Conservation (phyloP, 805 yeast species). For the Diddensiella transvaalensis region DNA sequence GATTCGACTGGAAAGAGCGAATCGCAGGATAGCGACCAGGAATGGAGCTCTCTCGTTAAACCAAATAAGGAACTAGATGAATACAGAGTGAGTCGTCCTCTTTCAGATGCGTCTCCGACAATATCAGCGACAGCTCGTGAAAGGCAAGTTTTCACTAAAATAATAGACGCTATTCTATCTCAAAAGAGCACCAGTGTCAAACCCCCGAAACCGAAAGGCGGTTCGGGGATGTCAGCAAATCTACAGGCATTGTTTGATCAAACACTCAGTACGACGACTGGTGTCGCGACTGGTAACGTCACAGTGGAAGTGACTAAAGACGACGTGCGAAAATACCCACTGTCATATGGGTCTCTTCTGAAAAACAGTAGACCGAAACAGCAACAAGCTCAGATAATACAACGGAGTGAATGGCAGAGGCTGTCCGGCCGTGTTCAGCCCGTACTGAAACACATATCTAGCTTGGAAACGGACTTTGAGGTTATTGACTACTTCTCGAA, state of each 20-base stretch:
- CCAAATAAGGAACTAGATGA: not conserved
- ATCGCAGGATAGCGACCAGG: not conserved
- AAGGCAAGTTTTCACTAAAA: constrained; percentile 19
- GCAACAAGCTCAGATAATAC: not conserved
- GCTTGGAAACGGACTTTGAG: constrained; percentile 24
- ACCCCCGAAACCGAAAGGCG: not conserved
- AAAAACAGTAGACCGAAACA: not conserved
- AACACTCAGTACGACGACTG: constrained; percentile 1
- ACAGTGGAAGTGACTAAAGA: constrained; percentile 18
- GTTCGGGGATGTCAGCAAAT: constrained; percentile 5
- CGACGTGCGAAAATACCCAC: constrained; percentile 18
- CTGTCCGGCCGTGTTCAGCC: constrained; percentile 9
- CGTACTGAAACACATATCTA: constrained; percentile 24
- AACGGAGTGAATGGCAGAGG: constrained; percentile 1
- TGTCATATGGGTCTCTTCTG: constrained; percentile 17
- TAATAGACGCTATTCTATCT: constrained; percentile 20
- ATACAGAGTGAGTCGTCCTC: not conserved
- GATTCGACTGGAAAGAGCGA: no score
- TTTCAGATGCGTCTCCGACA: not conserved
- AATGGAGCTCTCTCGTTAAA: not conserved
- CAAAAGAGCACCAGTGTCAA: constrained; percentile 9
- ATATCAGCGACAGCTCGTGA: constrained; percentile 19
- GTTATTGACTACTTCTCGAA: constrained; percentile 25
- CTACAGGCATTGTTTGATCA: constrained; percentile 24
- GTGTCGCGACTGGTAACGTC: constrained; percentile 5